Evolutionary conservation across 1,284 basidiomycete species (phyloP), one percentile per base, ranked within the genome.

Genomic region (Moniliella sp.): DNA sequence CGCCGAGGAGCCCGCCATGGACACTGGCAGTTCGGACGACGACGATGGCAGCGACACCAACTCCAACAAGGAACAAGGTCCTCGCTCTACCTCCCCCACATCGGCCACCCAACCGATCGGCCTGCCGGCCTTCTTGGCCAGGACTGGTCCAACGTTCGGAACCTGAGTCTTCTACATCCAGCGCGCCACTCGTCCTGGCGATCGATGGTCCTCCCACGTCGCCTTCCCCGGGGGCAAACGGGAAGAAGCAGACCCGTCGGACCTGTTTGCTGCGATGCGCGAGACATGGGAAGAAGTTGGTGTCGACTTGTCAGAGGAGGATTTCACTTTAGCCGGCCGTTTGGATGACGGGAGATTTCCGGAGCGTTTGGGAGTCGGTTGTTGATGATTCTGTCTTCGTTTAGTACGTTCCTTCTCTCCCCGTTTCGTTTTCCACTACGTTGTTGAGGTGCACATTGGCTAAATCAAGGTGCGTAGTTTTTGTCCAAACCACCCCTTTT

Each of bases 211-310:
- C 9, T 45, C 56, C 2, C 86, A 94, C 62, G 77, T 94, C 34
- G 86, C 88, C 1, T 97, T 97, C 55, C 88, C 91, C 1, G 91
- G 91, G 2, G 91, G 91, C 0, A 67, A 86, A 38, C 78, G 73
- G 39, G 91, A 97, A 50, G 74, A 80, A 9, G 78, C 78, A 5
- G 88, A 94, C 57, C 84, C 93, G 62, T 78, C 76, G 27, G 76
- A 79, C 1, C 67, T 81, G 21, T 94, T 88, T 61, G 93, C 86
- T 7, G 83, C 83, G 12, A 82, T 88, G 75, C 69, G 88, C 15
- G 88, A 94, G 62, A 94, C 88, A 4, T 23, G 88, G 88, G 91
- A 97, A 61, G 88, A 99, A 62, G 81, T 94, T 36, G 91, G 88
- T 10, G 69, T 99, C 33, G 91, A 99, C 66, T 72, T 99, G 27